A percentile compares a stretch with the other conserved stretches of the same genome.
Conservation (phyloP, 1,139 yeast genomes). For the Debaryomyces sp. region DNA sequence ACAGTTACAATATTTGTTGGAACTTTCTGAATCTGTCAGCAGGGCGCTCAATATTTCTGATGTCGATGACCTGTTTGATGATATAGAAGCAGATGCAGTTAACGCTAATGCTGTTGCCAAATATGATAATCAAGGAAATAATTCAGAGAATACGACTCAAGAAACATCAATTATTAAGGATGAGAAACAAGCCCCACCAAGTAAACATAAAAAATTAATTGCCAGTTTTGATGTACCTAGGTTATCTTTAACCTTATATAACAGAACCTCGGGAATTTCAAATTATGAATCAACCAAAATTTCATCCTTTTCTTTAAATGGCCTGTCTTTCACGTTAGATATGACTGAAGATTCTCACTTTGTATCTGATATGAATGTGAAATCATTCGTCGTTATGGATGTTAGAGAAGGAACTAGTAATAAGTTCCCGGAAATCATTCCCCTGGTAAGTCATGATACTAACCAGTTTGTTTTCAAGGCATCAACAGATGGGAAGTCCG, state of each 20-base stretch:
- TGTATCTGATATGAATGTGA: conserved; percentile 62
- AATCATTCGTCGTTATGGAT: conserved; percentile 80
- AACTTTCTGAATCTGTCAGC: conserved; percentile 59
- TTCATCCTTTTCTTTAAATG: conserved; percentile 66
- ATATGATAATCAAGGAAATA: not conserved
- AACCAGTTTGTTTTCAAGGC: conserved; percentile 71
- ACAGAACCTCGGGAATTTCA: conserved; percentile 48
- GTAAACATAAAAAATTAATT: conserved; percentile 44
- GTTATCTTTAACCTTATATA: conserved; percentile 65
- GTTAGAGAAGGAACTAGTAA: conserved; percentile 63
- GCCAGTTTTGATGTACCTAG: conserved; percentile 62
- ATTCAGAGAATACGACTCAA: not conserved
- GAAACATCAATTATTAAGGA: not conserved
- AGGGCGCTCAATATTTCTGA: conserved; percentile 53
- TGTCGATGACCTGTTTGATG: conserved; percentile 41
- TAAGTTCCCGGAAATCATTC: conserved; percentile 79
- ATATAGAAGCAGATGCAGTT: conserved; percentile 66
- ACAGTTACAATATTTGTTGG: conserved; percentile 65
- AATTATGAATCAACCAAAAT: conserved; percentile 49
- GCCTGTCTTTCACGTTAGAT: conserved; percentile 51
- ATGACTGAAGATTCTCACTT: conserved; percentile 60
- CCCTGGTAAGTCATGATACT: conserved; percentile 61
- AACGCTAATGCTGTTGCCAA: conserved; percentile 52
- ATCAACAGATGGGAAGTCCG: conserved; percentile 43
- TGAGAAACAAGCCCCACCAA: conserved; percentile 17